Conservation (phyloP, 164 flowering plant genomes). For the Echeveria elegans region DNA sequence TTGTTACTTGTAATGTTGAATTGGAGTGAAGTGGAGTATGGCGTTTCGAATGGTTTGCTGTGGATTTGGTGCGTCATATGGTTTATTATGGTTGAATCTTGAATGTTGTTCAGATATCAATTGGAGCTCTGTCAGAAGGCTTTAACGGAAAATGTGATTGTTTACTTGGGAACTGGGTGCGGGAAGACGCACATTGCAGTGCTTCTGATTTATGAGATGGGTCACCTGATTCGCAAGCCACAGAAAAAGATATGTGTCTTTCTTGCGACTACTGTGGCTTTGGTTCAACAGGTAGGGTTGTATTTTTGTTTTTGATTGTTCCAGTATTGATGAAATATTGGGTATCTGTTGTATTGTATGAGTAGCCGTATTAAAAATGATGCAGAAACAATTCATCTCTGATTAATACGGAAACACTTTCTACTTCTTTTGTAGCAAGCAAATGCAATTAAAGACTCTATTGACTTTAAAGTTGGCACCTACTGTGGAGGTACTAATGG, state of each 20-base stretch:
- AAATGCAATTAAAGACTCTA: slow-evolving; percentile 51
- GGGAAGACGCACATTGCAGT: slow-evolving; percentile 95
- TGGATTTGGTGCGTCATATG: too few species aligned
- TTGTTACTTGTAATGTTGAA: neutral
- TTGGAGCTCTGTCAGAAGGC: slow-evolving; percentile 71
- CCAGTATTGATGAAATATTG: too few species aligned
- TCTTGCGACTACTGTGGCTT: slow-evolving; percentile 80
- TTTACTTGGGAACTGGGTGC: slow-evolving; percentile 83
- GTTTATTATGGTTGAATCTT: neutral
- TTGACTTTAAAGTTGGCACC: slow-evolving; percentile 60
- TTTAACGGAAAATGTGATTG: slow-evolving; percentile 66
- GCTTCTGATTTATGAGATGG: slow-evolving; percentile 64
- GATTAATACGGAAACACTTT: neutral
- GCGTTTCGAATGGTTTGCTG: too few species aligned
- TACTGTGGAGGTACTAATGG: slow-evolving; percentile 44
- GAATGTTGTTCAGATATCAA: slow-evolving; percentile 53
- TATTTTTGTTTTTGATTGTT: too few species aligned
- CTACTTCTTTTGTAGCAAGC: slow-evolving; percentile 81
- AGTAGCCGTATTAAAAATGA: neutral
- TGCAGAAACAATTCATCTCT: neutral
- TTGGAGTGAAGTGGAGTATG: too few species aligned
- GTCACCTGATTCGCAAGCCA: slow-evolving; percentile 67
- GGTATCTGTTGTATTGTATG: too few species aligned
- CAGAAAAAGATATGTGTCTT: slow-evolving; percentile 62
- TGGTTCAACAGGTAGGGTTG: slow-evolving; percentile 71